Evolutionary conservation across 306 rosid species (phyloP).

Genomic region (Medicago lupulina): DNA sequence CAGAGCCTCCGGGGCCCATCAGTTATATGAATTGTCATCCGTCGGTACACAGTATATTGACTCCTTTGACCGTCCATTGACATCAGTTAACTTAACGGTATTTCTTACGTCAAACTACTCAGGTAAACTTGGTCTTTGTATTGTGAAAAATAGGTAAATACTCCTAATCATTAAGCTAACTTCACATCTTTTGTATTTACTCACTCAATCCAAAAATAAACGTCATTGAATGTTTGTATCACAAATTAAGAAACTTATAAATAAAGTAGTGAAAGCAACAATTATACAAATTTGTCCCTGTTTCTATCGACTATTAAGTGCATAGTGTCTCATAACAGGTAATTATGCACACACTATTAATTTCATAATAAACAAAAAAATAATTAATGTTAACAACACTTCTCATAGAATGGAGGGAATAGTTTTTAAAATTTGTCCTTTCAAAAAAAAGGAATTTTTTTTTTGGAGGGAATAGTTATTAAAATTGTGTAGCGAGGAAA

Average conservation of each 20-base stretch:
- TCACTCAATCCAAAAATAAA: not conserved
- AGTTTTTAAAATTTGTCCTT: too few relatives aligned
- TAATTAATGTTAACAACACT: too few relatives aligned
- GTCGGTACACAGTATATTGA: constrained; percentile 55
- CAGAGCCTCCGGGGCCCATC: constrained; percentile 6
- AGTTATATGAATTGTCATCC: constrained; percentile 26
- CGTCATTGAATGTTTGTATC: not conserved
- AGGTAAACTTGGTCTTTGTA: not conserved
- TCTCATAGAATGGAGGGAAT: too few relatives aligned
- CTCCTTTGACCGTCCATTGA: constrained; percentile 45
- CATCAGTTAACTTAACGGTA: constrained; percentile 32
- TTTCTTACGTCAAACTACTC: constrained; percentile 36
- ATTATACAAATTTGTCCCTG: not conserved
- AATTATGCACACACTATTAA: too few relatives aligned
- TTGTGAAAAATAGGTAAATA: not conserved
- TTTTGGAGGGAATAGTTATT: too few relatives aligned
- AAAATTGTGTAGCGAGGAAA: too few relatives aligned
- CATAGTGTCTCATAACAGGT: too few relatives aligned
- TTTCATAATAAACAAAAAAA: too few relatives aligned
- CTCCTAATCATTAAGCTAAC: not conserved
- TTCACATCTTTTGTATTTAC: not conserved
- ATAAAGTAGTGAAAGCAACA: not conserved
- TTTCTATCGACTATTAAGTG: too few relatives aligned
- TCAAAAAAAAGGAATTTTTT: too few relatives aligned
- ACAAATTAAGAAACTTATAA: not conserved